Base-by-base conservation (phyloP, 1,139 yeast genomes). In the Protomyces inouyei region DNA sequence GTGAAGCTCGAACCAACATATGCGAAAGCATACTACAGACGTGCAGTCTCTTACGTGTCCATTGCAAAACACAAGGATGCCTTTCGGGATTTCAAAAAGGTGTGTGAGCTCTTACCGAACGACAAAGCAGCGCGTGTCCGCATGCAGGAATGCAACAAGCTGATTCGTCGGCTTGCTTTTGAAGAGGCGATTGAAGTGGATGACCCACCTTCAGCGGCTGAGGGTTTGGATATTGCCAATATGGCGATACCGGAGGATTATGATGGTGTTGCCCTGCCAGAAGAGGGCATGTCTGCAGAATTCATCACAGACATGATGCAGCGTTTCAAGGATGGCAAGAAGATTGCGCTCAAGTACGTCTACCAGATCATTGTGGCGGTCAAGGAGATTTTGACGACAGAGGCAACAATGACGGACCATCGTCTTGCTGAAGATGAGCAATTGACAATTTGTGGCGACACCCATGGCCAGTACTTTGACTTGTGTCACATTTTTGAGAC, bases 401-500 rank as follows among this genome's bases (percentile, higher is more conserved):
- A 92, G 73, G 82, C 85, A 8, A 81, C 96, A 0, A 78, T 92
- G 82, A 88, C 87, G 36, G 98, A 93, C 72, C 74, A 91, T 32
- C 77, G 79, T 5, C 77, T 85, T 53, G 72, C 76, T 28, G 76
- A 76, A 45, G 72, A 73, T 23, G 75, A 74, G 16, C 68, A 69
- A 23, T 79, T 95, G 56, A 90, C 98, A 0, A 88, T 93, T 10
- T 95, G 96, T 70, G 99, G 99, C 69, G 99, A 93, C 74, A 93
- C 98, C 0, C 99, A 93, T 73, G 99, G 99, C 46, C 98, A 93
- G 75, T 91, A 88, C 73, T 93, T 83, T 72, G 98, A 93, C 73
- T 84, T 93, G 60, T 77, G 92, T 72, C 87, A 92, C 73, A 81
- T 93, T 63, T 93, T 93, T 75, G 75, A 81, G 54, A 80, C 75